Base-by-base conservation (phyloP, 257 asterid genomes). In the Asclepias syriaca region DNA sequence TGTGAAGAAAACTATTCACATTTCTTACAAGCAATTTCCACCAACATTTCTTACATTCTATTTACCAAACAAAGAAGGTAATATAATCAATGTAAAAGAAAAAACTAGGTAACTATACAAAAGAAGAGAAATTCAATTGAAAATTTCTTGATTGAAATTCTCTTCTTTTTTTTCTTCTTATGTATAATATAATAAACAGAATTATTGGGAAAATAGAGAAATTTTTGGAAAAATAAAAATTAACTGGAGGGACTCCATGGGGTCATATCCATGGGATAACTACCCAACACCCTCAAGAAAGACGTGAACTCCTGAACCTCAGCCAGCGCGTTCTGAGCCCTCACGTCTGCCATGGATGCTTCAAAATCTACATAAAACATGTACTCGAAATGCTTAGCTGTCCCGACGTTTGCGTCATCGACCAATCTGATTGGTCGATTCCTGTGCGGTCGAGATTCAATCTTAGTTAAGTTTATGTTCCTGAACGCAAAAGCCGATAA, bases 251-350 rank as follows among this genome's bases (percentile, higher is more conserved):
- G 93, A 69, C 78, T 59, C 95, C 95, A 93, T 1, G 97, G 97
- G 18, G 97, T 87, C 96, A 93, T 89, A 54, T 93, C 98, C 88
- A 93, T 90, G 8, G 98, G 97, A 72, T 93, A 93, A 70, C 98
- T 93, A 5, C 97, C 98, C 67, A 93, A 74, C 22, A 93, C 97
- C 81, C 98, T 77, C 86, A 93, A 77, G 78, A 93, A 93, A 14
- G 97, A 89, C 8, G 97, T 90, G 80, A 87, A 93, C 66, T 93
- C 98, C 80, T 93, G 97, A 69, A 93, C 93, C 81, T 93, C 98
- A 4, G 96, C 90, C 56, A 93, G 69, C 1, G 98, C 98, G 55
- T 89, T 93, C 69, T 93, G 98, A 8, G 98, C 97, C 77, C 97
- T 81, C 61, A 80, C 84, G 13, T 93, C 97, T 73, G 98, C 97